These are phyloP conservation scores for Oemleria cerasiformis DNA, from an alignment of 306 rosid genomes.

Conservation along the genomic window DNA sequence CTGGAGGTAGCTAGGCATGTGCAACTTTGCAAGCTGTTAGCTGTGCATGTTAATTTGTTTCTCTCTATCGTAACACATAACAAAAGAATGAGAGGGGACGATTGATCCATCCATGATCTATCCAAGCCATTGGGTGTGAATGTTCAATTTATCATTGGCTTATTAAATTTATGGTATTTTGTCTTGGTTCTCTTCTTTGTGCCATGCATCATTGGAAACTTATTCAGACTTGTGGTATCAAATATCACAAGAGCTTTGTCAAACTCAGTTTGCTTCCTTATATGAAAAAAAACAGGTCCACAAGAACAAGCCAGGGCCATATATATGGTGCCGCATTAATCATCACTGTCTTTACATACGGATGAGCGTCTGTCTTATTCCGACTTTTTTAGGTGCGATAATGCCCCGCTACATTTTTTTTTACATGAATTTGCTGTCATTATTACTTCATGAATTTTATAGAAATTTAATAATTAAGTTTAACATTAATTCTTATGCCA, in stretches of 20 bases:
- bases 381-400: too few species aligned
- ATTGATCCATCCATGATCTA: too few species aligned
- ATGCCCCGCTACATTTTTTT: too few species aligned
- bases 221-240: neutral
- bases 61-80: neutral
- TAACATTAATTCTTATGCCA: too few species aligned
- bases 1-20: neutral
- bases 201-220: neutral
- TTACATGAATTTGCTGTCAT: too few species aligned
- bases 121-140: neutral
- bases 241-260: neutral
- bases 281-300: too few species aligned
- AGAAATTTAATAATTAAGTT: too few species aligned
- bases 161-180: slow-evolving; percentile 23
- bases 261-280: neutral
- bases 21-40: neutral
- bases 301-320: too few species aligned
- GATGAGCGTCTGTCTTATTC: too few species aligned
- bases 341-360: too few species aligned
- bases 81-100: neutral
- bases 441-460: too few species aligned
- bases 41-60: neutral
- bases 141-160: slow-evolving; percentile 13
- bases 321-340: too few species aligned
- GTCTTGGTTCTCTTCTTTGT: slow-evolving; percentile 13